A percentile compares a stretch with the other conserved stretches of the same genome.
These are phyloP conservation scores for Hericium coralloides DNA, from an alignment of 768 basidiomycete genomes.

Conservation along the genomic window DNA sequence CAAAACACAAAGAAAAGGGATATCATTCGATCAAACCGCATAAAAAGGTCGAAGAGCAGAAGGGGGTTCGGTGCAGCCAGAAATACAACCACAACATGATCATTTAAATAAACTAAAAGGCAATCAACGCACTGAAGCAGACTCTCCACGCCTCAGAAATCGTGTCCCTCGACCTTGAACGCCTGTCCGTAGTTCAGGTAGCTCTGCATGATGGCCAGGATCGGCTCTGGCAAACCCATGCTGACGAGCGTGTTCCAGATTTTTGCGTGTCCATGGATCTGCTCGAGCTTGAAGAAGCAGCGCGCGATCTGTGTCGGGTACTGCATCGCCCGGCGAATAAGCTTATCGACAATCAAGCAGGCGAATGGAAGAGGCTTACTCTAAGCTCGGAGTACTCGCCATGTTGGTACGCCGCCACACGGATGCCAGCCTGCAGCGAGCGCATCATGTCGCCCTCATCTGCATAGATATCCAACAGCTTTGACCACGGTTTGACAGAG, in stretches of 20 bases:
- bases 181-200: conserved; percentile 81
- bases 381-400: conserved; percentile 87
- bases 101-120: not conserved
- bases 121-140: not conserved
- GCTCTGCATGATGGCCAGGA: conserved; percentile 88
- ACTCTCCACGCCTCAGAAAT: conserved; percentile 40
- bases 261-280: conserved; percentile 89
- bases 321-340: conserved; percentile 27
- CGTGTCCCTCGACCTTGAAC: conserved; percentile 84
- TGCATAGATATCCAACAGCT: conserved; percentile 93
- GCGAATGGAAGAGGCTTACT: conserved; percentile 32
- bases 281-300: conserved; percentile 88
- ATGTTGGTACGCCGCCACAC: conserved; percentile 87
- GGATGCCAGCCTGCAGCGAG: conserved; percentile 84
- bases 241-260: conserved; percentile 89
- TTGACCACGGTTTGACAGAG: conserved; percentile 87
- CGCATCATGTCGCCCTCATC: conserved; percentile 92
- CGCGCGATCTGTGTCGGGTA: conserved; percentile 89
- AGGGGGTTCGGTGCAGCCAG: not conserved
- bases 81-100: not conserved
- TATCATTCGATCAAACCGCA: not conserved
- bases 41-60: not conserved
- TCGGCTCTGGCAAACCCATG: conserved; percentile 87
- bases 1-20: not conserved
- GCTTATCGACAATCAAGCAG: not conserved